These are phyloP conservation scores for Erysimum pusillum DNA, from an alignment of 441 rosid species.

Conservation along the genomic window DNA sequence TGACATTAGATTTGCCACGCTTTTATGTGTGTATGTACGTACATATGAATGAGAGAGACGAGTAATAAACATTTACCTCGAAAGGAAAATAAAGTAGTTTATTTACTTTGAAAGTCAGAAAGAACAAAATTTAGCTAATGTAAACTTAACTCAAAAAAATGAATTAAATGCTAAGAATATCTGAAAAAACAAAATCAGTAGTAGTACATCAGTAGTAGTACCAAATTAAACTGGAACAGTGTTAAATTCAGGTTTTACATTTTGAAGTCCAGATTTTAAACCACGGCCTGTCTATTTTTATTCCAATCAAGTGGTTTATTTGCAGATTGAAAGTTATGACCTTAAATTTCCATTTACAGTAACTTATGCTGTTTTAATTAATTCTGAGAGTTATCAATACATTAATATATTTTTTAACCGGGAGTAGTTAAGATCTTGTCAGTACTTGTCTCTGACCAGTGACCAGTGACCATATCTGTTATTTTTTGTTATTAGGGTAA, in stretches of 20 bases:
- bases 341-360: slow-evolving; percentile 35
- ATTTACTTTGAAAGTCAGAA: neutral
- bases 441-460: slow-evolving; percentile 40
- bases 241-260: neutral
- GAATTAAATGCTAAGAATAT: slow-evolving; percentile 1
- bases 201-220: too few relatives aligned
- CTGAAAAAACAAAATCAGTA: too few relatives aligned
- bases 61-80: slow-evolving; percentile 31
- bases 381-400: slow-evolving; percentile 5
- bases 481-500: neutral
- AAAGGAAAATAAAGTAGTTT: neutral
- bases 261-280: neutral
- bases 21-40: slow-evolving; percentile 22
- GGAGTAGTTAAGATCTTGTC: slow-evolving; percentile 47
- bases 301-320: neutral
- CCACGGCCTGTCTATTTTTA: neutral
- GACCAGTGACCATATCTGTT: slow-evolving; percentile 34
- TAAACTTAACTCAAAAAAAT: neutral
- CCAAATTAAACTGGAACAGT: neutral
- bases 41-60: slow-evolving; percentile 38
- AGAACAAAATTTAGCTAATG: too few relatives aligned
- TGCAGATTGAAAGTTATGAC: slow-evolving; percentile 14
- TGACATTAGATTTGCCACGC: slow-evolving; percentile 45
- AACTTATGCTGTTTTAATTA: slow-evolving; percentile 16
- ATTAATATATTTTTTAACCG: slow-evolving; percentile 21